A percentile compares a stretch with the other conserved stretches of the same genome.
Evolutionary conservation across 495 filamentous ascomycete genomes (phyloP).

Genomic region (Talaromyces proteolyticus): DNA sequence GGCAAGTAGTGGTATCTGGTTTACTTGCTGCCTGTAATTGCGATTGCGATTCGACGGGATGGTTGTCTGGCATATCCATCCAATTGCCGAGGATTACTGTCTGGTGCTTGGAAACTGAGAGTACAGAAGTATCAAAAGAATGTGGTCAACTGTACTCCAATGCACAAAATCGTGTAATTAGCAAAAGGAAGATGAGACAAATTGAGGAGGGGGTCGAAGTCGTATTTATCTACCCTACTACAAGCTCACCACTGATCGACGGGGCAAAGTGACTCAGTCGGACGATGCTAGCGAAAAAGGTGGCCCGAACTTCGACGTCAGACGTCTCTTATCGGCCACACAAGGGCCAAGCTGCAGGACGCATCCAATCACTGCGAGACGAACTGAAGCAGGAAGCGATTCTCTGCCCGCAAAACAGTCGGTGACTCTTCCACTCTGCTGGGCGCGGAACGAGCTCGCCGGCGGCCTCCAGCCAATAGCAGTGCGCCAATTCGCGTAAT

Average conservation of each 20-base stretch:
- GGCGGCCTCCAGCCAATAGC: neutral
- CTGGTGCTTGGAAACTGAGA: neutral
- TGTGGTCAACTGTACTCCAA: neutral
- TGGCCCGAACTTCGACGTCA: no score
- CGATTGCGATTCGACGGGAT: neutral
- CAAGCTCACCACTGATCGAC: no score
- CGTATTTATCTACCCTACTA: no score
- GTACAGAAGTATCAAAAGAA: neutral
- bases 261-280: no score
- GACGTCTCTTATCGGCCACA: no score
- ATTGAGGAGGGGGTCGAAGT: neutral
- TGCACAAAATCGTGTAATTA: no score
- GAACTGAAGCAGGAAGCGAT: no score
- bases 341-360: no score
- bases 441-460: neutral
- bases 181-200: no score
- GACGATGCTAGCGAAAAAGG: no score
- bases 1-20: neutral
- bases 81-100: neutral
- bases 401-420: neutral
- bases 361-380: no score
- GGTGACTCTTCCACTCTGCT: neutral
- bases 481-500: neutral
- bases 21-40: constrained; percentile 1
- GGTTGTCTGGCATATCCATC: constrained; percentile 7